Evolutionary conservation across 306 rosid species (phyloP).

Genomic region (Cyclanthera cordifolia): DNA sequence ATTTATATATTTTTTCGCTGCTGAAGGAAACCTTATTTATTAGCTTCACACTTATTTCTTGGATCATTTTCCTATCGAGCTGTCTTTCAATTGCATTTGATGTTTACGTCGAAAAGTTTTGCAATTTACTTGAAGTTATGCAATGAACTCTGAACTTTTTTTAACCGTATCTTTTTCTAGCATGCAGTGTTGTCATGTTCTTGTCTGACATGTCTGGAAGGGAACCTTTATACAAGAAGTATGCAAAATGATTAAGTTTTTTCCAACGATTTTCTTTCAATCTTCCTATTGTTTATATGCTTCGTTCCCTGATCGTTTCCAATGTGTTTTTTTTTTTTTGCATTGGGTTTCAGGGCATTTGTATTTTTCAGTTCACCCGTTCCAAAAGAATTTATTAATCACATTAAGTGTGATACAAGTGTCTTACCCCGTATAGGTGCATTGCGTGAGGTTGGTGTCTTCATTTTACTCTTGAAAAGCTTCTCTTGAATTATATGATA

Average conservation of each 20-base stretch:
- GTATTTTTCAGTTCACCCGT: slow-evolving; percentile 76
- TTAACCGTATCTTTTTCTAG: slow-evolving; percentile 51
- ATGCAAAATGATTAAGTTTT: slow-evolving; percentile 22
- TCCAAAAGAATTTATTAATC: slow-evolving; percentile 71
- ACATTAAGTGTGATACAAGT: slow-evolving; percentile 77
- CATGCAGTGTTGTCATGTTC: slow-evolving; percentile 89
- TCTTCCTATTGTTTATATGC: background rate
- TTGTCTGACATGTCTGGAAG: slow-evolving; percentile 98
- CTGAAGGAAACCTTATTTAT: background rate
- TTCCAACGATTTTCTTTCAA: background rate
- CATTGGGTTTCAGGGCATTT: slow-evolving; percentile 48
- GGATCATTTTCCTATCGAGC: background rate
- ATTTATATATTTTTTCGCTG: background rate
- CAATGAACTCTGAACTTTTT: slow-evolving; percentile 17
- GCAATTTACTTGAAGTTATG: background rate
- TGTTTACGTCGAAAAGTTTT: background rate
- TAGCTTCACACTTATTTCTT: background rate
- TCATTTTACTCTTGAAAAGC: background rate
- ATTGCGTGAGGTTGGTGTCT: slow-evolving; percentile 60
- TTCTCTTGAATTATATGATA: slow-evolving; percentile 17
- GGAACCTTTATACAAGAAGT: slow-evolving; percentile 91
- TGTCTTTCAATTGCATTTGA: background rate
- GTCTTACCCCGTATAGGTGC: slow-evolving; percentile 92
- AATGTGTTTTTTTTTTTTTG: slow-evolving; percentile 6
- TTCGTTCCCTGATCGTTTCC: background rate